These are phyloP conservation scores for Acacia acuminata DNA, from an alignment of 306 rosid genomes.

Conservation along the genomic window DNA sequence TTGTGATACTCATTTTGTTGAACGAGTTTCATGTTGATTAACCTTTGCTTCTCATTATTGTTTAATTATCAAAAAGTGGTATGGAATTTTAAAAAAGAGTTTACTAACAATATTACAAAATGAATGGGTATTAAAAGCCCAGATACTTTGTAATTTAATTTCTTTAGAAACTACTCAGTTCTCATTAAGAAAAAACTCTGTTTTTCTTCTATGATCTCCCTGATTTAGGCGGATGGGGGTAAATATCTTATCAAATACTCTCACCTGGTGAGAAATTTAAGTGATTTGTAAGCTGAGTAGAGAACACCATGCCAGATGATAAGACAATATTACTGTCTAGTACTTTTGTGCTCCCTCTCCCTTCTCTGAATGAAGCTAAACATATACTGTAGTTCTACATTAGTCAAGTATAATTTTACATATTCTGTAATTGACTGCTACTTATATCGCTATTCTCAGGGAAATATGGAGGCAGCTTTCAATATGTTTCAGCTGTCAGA, in stretches of 20 bases:
- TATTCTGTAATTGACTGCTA: too few relatives aligned
- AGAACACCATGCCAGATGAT: background rate
- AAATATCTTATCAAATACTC: conserved; percentile 1
- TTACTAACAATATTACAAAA: background rate
- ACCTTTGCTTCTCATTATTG: background rate
- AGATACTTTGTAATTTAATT: background rate
- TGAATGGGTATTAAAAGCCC: background rate
- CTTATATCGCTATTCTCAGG: too few relatives aligned
- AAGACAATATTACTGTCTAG: background rate
- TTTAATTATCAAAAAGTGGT: conserved; percentile 12
- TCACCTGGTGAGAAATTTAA: too few relatives aligned
- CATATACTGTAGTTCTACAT: background rate
- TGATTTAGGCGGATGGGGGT: conserved; percentile 1
- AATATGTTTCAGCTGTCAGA: too few relatives aligned
- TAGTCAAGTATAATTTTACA: too few relatives aligned
- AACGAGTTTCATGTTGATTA: too few relatives aligned
- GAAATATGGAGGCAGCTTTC: too few relatives aligned
- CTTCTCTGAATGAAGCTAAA: conserved; percentile 13
- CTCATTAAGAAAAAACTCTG: too few relatives aligned
- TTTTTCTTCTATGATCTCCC: conserved; percentile 17
- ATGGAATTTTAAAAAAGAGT: background rate
- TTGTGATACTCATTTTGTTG: too few relatives aligned
- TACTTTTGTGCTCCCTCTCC: background rate
- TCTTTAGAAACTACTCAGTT: too few relatives aligned
- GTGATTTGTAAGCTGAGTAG: background rate